Percentiles rank a stretch among this genome's conserved stretches.
Evolutionary conservation across 2,329 filamentous ascomycete genomes (phyloP).

Genomic region (Claviceps paspali): DNA sequence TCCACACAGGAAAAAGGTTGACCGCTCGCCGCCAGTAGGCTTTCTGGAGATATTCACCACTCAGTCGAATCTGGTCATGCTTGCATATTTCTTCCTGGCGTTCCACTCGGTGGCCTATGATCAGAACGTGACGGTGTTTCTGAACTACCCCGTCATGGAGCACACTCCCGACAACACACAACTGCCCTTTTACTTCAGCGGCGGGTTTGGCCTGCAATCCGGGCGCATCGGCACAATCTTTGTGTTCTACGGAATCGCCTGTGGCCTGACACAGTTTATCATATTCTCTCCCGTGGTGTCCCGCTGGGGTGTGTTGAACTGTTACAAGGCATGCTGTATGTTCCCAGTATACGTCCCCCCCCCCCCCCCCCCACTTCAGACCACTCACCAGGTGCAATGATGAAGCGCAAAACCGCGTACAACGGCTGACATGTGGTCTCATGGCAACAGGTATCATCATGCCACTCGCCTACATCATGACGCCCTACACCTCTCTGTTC

Average conservation of each 20-base stretch:
- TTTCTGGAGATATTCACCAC: constrained; percentile 54
- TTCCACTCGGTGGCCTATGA: constrained; percentile 76
- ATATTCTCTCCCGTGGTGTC: constrained; percentile 65
- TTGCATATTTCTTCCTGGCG: constrained; percentile 67
- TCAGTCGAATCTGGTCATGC: constrained; percentile 60
- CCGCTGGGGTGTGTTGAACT: constrained; percentile 57
- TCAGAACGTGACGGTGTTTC: constrained; percentile 75
- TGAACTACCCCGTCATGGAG: constrained; percentile 54
- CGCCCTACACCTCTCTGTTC: constrained; percentile 63
- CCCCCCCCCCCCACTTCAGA: neutral
- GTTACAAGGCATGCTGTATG: constrained; percentile 49
- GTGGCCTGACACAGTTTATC: constrained; percentile 73
- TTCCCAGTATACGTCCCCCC: constrained; percentile 1
- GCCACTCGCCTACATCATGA: constrained; percentile 64
- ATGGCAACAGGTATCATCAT: constrained; percentile 48
- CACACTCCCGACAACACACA: constrained; percentile 42
- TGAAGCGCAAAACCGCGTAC: too few relatives aligned
- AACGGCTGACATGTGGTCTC: too few relatives aligned
- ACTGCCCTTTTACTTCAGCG: constrained; percentile 67
- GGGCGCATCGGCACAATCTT: constrained; percentile 73
- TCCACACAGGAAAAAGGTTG: constrained; percentile 12
- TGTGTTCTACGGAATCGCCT: constrained; percentile 64
- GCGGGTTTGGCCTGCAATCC: constrained; percentile 62
- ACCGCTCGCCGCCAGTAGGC: constrained; percentile 14
- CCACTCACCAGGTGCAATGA: too few relatives aligned